phyloP scores from a whole-genome alignment of 2,329 filamentous ascomycete genomes.

The Monilinia fructigena region DNA sequence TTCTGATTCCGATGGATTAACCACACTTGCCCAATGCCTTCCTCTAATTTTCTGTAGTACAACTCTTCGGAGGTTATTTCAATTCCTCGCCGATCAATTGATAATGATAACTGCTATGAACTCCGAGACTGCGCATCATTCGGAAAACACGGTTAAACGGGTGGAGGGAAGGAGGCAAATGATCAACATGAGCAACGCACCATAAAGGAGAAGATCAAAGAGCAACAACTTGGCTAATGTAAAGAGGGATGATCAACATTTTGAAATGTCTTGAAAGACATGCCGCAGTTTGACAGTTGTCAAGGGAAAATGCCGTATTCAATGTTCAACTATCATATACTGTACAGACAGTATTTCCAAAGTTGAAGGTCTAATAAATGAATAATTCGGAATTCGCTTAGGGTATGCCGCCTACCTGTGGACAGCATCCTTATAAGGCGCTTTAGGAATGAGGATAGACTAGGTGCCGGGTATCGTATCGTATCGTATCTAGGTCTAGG shows the following conservation, averaged over 20 bases:
- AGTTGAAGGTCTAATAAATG: too few species aligned
- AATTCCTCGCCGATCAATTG: constrained; percentile 5
- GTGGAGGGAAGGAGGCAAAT: background rate
- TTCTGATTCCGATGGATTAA: too few species aligned
- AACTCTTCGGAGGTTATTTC: background rate
- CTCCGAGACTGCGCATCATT: constrained; percentile 7
- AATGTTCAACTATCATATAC: too few species aligned
- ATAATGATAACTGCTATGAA: background rate
- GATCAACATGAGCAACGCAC: constrained; percentile 5
- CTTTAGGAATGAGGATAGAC: too few species aligned
- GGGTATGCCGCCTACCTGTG: too few species aligned
- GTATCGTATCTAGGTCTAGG: too few species aligned
- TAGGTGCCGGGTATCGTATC: too few species aligned
- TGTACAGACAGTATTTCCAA: too few species aligned
- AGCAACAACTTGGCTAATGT: background rate
- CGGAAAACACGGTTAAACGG: constrained; percentile 8
- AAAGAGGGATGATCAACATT: constrained; percentile 4
- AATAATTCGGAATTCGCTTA: too few species aligned
- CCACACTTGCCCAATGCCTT: background rate
- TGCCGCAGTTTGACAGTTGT: background rate
- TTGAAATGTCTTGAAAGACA: background rate
- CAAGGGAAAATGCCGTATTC: too few species aligned
- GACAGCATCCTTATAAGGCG: too few species aligned
- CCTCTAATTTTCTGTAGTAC: too few species aligned
- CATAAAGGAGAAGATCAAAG: background rate